Percentiles rank a stretch among this genome's conserved stretches.
Conservation (phyloP, 2,329 filamentous ascomycete genomes). For the Thelonectria olida region DNA sequence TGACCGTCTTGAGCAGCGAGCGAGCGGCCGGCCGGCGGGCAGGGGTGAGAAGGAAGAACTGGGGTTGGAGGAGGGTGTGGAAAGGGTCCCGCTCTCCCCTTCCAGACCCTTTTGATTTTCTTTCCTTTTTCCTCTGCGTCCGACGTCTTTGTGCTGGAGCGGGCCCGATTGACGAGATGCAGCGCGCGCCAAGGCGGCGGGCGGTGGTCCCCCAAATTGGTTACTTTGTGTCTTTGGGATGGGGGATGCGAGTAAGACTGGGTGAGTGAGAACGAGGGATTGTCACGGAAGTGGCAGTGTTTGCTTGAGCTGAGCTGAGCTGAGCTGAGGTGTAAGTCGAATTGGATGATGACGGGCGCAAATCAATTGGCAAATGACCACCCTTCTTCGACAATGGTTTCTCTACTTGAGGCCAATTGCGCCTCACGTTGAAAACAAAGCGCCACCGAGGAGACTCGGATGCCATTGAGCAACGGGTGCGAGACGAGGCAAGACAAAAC, state of each 20-base stretch:
- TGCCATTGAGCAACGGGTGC: not conserved
- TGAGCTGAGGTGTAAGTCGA: not conserved
- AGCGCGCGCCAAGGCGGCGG: slow-evolving; percentile 13
- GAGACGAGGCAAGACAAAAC: not conserved
- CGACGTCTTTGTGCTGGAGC: slow-evolving; percentile 6
- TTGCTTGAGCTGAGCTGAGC: not conserved
- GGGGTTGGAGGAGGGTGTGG: not conserved
- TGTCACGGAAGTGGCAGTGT: not conserved
- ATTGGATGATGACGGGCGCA: not conserved
- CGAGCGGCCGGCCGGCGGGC: too few species aligned
- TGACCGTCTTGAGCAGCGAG: not conserved
- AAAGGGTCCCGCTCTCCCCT: not conserved
- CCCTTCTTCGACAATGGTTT: too few species aligned
- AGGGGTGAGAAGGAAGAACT: not conserved
- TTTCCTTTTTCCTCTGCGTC: not conserved
- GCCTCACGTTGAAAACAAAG: not conserved
- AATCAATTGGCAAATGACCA: not conserved
- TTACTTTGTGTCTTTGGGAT: too few species aligned
- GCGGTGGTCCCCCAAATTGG: not conserved
- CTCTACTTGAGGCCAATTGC: too few species aligned
- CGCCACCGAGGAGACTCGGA: slow-evolving; percentile 2
- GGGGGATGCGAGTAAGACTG: not conserved
- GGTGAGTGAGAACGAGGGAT: not conserved
- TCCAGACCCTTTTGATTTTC: not conserved
- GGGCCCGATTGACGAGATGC: slow-evolving; percentile 42